Base-by-base conservation (phyloP, 1,284 basidiomycete species). In the Ceratobasidium sp. region DNA sequence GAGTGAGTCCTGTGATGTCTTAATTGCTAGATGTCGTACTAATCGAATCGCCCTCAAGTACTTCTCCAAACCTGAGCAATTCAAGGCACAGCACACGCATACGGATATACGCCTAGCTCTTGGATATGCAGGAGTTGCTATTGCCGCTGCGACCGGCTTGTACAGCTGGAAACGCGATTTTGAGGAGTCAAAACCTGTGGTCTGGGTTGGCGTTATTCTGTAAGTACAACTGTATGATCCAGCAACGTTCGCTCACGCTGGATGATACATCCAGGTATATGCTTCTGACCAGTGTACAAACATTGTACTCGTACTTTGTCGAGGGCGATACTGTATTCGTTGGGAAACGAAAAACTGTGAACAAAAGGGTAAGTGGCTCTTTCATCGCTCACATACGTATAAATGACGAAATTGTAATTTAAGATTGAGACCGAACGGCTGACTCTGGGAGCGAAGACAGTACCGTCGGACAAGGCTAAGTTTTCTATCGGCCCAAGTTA, bases 81-180 rank as follows among this genome's bases (percentile, higher is more conserved):
- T 96, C 84, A 93, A 91, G 74, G 91, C 93, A 79, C 94, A 90
- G 62, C 87, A 95, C 80, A 83, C 88, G 50, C 94, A 97, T 78
- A 93, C 93, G 1, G 94, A 96, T 78, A 89, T 96, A 18, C 89
- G 93, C 55, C 87, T 97, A 59, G 89, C 84, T 0, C 85, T 96
- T 14, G 95, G 95, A 23, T 96, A 93, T 90, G 84, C 90, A 11
- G 89, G 91, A 72, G 91, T 95, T 50, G 84, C 94, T 73, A 85
- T 95, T 23, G 92, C 94, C 38, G 87, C 86, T 41, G 90, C 87
- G 5, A 93, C 92, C n/a, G 91, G 89, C 26, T 83, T 92, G 57
- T 96, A 96, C 78, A 92, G 93, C 52, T 94, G 90, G 82, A 90
- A 91, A 78, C 84, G 91, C 72, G 89, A 92, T n/a, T 97, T 96